phyloP scores from a whole-genome alignment of 768 basidiomycete genomes.

The Leucosporidium yakuticum region DNA sequence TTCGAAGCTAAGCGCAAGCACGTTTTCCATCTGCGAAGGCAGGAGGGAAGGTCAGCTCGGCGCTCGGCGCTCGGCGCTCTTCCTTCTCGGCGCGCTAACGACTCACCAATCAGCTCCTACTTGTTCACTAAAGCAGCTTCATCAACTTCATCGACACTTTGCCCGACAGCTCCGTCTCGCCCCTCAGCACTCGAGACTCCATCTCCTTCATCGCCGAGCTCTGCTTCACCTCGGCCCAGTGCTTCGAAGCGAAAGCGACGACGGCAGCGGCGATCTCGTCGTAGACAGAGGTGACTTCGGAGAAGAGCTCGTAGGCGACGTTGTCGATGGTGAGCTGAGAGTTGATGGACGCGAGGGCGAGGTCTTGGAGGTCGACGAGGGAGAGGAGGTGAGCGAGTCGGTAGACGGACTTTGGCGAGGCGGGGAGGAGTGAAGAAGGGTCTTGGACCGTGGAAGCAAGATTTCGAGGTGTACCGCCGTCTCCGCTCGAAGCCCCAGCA shows the following conservation, averaged over 20 bases:
- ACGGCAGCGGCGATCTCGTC: not conserved
- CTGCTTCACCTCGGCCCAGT: not conserved
- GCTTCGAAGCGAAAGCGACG: not conserved
- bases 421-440: not conserved
- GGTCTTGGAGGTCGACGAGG: not conserved
- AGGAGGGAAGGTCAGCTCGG: too few species aligned
- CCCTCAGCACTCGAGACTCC: not conserved
- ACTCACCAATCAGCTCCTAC: too few species aligned
- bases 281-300: not conserved
- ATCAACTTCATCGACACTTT: too few species aligned
- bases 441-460: not conserved
- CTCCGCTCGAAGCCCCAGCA: too few species aligned
- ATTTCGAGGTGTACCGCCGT: too few species aligned
- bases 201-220: not conserved
- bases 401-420: constrained; percentile 7
- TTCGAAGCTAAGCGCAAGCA: too few species aligned
- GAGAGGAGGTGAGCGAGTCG: constrained; percentile 5
- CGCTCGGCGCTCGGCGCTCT: too few species aligned
- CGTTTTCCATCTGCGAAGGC: too few species aligned
- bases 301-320: not conserved
- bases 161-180: too few species aligned
- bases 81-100: too few species aligned
- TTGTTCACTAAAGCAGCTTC: too few species aligned
- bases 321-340: not conserved
- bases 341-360: not conserved